Base-by-base conservation (phyloP, 2,329 filamentous ascomycete genomes). In the Knufia fluminis region DNA sequence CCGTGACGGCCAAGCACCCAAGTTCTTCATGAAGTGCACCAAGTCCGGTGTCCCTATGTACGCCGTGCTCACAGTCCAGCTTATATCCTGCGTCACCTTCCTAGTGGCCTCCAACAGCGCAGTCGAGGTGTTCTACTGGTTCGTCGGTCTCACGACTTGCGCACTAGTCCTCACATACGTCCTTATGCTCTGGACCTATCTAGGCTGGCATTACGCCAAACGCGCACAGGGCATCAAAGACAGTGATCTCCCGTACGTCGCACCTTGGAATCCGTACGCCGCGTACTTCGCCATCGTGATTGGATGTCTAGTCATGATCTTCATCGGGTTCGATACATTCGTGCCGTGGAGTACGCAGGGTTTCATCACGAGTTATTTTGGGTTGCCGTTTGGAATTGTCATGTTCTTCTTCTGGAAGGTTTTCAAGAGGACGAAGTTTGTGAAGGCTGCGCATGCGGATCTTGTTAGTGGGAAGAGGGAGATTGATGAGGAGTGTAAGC, bases 131-230 rank as follows among this genome's bases (percentile, higher is more conserved):
- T 72, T 88, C 56, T 75, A 73, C 51, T 88, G 84, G 83, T 79
- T 88, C 56, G 76, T 85, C 33, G 81, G 77, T 44, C 66, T 86
- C 54, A 72, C 67, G 1, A 63, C 65, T 52, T 59, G 59, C 41
- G 60, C 50, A 4, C 31, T 45, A 14, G 33, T 86, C 17, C 77
- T 86, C 64, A 82, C 82, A 61, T 87, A 82, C 65, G 74, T 73
- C 22, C 76, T 78, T 56, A 84, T 86, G 65, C 79, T 78, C 60
- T 71, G 79, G 31, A 81, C 83, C 0, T 90, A 86, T 62, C 66
- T 90, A 39, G 77, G 75, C 55, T 91, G 86, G 66, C 73, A 83
- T 64, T 79, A 80, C 17, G 85, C 85, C 0, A 73, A 85, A 45
- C 68, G 74, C 24, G 82, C 75, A 0, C 85, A 90, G 60, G 83